A percentile compares a stretch with the other conserved stretches of the same genome.
These are phyloP conservation scores for Aspergillus japonicus DNA, from an alignment of 2,329 filamentous ascomycete species.

Conservation along the genomic window DNA sequence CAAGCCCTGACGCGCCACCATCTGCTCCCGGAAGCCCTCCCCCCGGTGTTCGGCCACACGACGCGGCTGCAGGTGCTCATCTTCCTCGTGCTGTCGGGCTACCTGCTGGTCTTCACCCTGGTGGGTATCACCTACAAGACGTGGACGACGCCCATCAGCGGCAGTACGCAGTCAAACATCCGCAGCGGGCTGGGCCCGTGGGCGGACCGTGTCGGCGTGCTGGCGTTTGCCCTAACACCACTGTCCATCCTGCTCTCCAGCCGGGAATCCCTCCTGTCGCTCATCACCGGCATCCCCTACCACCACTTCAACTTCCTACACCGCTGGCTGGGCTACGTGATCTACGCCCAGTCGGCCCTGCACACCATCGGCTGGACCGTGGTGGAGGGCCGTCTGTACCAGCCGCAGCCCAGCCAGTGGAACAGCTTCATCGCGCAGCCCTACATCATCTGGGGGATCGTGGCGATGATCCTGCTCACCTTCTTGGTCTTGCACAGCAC, in stretches of 20 bases:
- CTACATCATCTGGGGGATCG: slow-evolving; percentile 72
- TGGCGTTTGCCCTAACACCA: slow-evolving; percentile 73
- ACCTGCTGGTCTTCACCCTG: slow-evolving; percentile 68
- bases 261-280: slow-evolving; percentile 67
- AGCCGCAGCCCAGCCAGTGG: slow-evolving; percentile 65
- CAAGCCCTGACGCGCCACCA: slow-evolving; percentile 48
- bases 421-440: slow-evolving; percentile 58
- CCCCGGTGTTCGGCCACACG: slow-evolving; percentile 63
- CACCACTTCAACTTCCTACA: slow-evolving; percentile 77
- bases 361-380: slow-evolving; percentile 72
- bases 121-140: slow-evolving; percentile 66
- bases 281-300: slow-evolving; percentile 71
- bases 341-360: slow-evolving; percentile 64
- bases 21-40: slow-evolving; percentile 61
- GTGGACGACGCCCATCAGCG: slow-evolving; percentile 69
- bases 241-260: slow-evolving; percentile 66
- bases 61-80: slow-evolving; percentile 67
- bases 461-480: slow-evolving; percentile 64
- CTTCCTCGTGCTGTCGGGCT: slow-evolving; percentile 57
- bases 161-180: slow-evolving; percentile 59
- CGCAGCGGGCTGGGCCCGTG: slow-evolving; percentile 66
- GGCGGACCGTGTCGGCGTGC: slow-evolving; percentile 65
- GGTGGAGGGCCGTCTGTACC: slow-evolving; percentile 65
- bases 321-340: slow-evolving; percentile 72
- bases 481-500: slow-evolving; percentile 62